phyloP scores from a whole-genome alignment of 169 alveolate genomes.

The Plasmodium malariae region DNA sequence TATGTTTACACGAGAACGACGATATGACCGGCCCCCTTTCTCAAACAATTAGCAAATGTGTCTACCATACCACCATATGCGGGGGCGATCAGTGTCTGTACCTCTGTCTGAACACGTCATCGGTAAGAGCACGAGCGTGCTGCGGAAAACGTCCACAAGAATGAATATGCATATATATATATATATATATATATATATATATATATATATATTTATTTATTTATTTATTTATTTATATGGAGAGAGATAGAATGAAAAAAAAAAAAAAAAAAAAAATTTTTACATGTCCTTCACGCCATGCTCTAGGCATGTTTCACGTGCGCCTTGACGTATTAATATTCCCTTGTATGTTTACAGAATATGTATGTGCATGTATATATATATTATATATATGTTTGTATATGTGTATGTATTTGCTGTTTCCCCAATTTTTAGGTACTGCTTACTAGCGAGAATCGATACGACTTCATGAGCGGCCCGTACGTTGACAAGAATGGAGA shows the following conservation, averaged over 20 bases:
- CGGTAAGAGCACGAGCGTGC: conserved; percentile 28
- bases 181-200: neutral
- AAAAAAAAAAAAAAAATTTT: no score
- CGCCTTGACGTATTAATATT: neutral
- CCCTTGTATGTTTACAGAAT: neutral
- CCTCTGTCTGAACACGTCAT: conserved; percentile 52
- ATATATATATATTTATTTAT: neutral
- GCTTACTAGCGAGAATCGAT: conserved; percentile 53
- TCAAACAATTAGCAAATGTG: conserved; percentile 59
- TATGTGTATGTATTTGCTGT: neutral
- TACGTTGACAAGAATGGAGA: conserved; percentile 74
- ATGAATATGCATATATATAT: neutral
- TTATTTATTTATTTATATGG: no score
- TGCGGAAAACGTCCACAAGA: neutral
- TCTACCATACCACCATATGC: conserved; percentile 57
- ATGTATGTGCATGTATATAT: neutral
- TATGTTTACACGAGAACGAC: conserved; percentile 48
- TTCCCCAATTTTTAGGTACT: conserved; percentile 18
- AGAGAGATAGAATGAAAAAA: no score
- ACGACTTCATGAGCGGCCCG: conserved; percentile 47
- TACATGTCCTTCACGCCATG: no score
- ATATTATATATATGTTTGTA: neutral
- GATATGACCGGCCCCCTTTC: conserved; percentile 22
- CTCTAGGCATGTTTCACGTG: no score
- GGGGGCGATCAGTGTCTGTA: conserved; percentile 69